Evolutionary conservation across 768 basidiomycete species (phyloP).

Genomic region (Russula abietina): DNA sequence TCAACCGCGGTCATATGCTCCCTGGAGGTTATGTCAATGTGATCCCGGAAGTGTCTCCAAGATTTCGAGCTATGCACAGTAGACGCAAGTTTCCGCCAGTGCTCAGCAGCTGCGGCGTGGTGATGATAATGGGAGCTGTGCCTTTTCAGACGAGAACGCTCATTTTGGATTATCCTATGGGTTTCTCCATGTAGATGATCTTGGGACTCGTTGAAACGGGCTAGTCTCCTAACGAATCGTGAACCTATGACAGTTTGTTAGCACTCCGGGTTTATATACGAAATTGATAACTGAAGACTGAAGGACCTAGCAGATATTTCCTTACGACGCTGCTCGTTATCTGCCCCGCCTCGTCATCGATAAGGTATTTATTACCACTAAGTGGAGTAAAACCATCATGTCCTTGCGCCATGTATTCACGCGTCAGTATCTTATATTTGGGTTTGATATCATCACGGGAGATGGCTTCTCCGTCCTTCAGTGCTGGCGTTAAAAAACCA

Average conservation of each 20-base stretch:
- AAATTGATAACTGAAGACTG: not conserved
- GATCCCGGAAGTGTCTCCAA: conserved; percentile 48
- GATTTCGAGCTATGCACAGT: conserved; percentile 44
- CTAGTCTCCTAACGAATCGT: conserved; percentile 64
- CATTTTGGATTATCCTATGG: conserved; percentile 40
- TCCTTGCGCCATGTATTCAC: conserved; percentile 78
- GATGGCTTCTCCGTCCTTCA: conserved; percentile 50
- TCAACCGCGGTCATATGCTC: conserved; percentile 81
- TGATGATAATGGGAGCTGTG: conserved; percentile 22
- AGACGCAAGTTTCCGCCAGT: conserved; percentile 46
- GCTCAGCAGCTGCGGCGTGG: conserved; percentile 32
- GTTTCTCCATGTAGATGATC: conserved; percentile 42
- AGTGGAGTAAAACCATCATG: conserved; percentile 78
- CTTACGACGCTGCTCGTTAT: conserved; percentile 75
- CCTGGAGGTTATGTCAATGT: conserved; percentile 51
- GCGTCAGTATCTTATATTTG: conserved; percentile 75
- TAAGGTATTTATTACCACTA: conserved; percentile 56
- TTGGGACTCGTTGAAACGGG: conserved; percentile 34
- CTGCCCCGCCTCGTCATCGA: conserved; percentile 80
- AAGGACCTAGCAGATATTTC: conserved; percentile 72
- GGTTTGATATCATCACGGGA: conserved; percentile 44
- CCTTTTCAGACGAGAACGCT: conserved; percentile 32
- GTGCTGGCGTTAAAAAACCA: conserved; percentile 26
- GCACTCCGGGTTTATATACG: not conserved
- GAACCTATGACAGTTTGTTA: conserved; percentile 43